Evolutionary conservation across 73 alveolate genomes (phyloP), one percentile per base, ranked within the genome.

Genomic region (Stentor coeruleus): DNA sequence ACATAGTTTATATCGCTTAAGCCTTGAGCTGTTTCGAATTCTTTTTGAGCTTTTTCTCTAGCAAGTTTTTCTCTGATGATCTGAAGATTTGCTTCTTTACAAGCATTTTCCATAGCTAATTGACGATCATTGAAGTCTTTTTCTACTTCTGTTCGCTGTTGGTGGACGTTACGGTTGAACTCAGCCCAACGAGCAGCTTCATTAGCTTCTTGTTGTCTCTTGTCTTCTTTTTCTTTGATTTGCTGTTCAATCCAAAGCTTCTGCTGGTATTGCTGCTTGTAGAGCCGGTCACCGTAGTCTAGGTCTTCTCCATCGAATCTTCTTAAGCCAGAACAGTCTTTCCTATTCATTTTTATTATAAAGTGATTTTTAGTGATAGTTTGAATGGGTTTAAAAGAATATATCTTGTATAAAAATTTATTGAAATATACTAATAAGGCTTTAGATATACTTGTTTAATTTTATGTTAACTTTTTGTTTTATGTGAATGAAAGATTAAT

Each of bases 21-120:
- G 40, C 88, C 94, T 73, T 80, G 75, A 58, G 82, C 81, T 38
- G 59, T 41, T 85, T 86, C 59, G 39, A 86, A 88, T 37, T 84
- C 73, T 58, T 83, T 81, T 74, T 76, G 39, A 66, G 77, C 81
- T 37, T 35, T 31, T 66, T 90, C 97, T n/a, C 87, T 74, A 81
- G 92, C 93, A 37, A 80, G 77, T 88, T 92, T 92, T 73, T 92
- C 88, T 60, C 81, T 86, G 31, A 91, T 94, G 84, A 90, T 81
- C 59, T 89, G 81, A 33, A 74, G 76, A 74, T 92, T 92, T 28
- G 87, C 83, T 76, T 90, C 90, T 84, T 90, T 33, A 60, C 38
- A 59, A 35, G 95, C 97, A 38, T 87, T 87, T 38, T 81, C 82
- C 94, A 90, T 92, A 37, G 73, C 91, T 26, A 39, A 77, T 26